Evolutionary conservation across 2,329 filamentous ascomycete genomes (phyloP), one percentile per base, ranked within the genome.

Genomic region (Aspergillus glaucus): DNA sequence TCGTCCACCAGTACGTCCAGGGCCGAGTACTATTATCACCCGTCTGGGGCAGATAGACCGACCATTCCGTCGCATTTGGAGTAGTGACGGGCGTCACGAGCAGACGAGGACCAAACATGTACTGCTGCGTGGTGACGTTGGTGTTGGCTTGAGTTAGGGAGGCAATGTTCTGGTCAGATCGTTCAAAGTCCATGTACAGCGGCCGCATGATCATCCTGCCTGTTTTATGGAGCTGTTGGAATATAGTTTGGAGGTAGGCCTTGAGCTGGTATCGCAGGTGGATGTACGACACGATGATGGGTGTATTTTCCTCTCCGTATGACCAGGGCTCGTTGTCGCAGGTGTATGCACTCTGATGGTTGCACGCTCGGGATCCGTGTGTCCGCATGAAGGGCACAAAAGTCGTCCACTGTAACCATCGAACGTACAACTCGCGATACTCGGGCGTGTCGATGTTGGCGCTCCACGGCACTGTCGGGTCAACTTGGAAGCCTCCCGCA

Each of bases 361-460:
- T 60, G 28, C 58, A 61, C 3, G 80, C 77, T 1, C 81, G 74
- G 54, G 82, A 77, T 1, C 82, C 82, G 53, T 85, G 82, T 0
- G 84, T 71, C 2, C 82, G 67, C 75, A 85, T 81, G 1, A 85
- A 81, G 1, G 59, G 59, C 1, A 61, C 1, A 78, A 82, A 85
- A 0, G 79, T 70, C 0, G 76, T 79, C 80, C 81, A 85, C 54
- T 85, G 81, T 55, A 85, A 81, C 82, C 82, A 85, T 2, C 82
- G 68, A 2, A 80, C 74, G 45, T 83, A 79, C 0, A 85, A 64
- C 60, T 85, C 81, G 7, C 79, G 72, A 62, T 84, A 85, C 0
- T 59, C 66, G 0, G 66, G 61, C 28, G 80, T 74, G 1, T 69
- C 60, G 0, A 80, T 78, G 50, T 80, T 71, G 0, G 80, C 80